These are phyloP conservation scores for Violaceomyces palustris DNA, from an alignment of 1,284 basidiomycete species.

Conservation along the genomic window DNA sequence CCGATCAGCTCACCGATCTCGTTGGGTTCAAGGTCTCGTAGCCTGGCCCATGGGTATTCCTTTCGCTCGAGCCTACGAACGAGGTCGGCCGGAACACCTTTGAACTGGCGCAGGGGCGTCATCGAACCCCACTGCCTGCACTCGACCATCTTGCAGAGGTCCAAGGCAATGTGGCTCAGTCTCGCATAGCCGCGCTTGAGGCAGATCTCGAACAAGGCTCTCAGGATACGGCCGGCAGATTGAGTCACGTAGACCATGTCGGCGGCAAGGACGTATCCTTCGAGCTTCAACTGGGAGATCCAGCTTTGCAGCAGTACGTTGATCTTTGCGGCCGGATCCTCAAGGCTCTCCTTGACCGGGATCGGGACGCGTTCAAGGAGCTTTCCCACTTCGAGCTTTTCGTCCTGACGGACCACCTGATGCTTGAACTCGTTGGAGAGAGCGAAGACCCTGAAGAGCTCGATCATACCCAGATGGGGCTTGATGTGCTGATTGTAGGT, in stretches of 20 bases:
- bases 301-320: slow-evolving; percentile 93
- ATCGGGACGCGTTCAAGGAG: slow-evolving; percentile 92
- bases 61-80: slow-evolving; percentile 91
- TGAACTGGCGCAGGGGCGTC: slow-evolving; percentile 95
- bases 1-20: slow-evolving; percentile 80
- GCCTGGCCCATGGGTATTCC: slow-evolving; percentile 61
- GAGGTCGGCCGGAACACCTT: slow-evolving; percentile 77
- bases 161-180: slow-evolving; percentile 81
- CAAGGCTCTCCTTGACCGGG: slow-evolving; percentile 92
- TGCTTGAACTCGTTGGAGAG: slow-evolving; percentile 96
- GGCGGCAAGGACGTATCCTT: slow-evolving; percentile 92
- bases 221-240: slow-evolving; percentile 67
- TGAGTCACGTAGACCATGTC: slow-evolving; percentile 85
- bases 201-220: slow-evolving; percentile 97
- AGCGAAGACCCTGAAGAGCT: slow-evolving; percentile 93
- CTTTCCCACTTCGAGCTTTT: slow-evolving; percentile 72
- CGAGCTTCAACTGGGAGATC: slow-evolving; percentile 88
- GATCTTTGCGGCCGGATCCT: slow-evolving; percentile 94
- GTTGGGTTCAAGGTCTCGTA: slow-evolving; percentile 50
- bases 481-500: slow-evolving; percentile 92
- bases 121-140: slow-evolving; percentile 86
- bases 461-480: slow-evolving; percentile 78
- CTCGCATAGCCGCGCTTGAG: slow-evolving; percentile 96
- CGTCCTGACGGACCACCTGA: slow-evolving; percentile 63
- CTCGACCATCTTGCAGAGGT: slow-evolving; percentile 89